Evolutionary conservation across 2,329 filamentous ascomycete genomes (phyloP).

Genomic region (Leptographium radiaticola): DNA sequence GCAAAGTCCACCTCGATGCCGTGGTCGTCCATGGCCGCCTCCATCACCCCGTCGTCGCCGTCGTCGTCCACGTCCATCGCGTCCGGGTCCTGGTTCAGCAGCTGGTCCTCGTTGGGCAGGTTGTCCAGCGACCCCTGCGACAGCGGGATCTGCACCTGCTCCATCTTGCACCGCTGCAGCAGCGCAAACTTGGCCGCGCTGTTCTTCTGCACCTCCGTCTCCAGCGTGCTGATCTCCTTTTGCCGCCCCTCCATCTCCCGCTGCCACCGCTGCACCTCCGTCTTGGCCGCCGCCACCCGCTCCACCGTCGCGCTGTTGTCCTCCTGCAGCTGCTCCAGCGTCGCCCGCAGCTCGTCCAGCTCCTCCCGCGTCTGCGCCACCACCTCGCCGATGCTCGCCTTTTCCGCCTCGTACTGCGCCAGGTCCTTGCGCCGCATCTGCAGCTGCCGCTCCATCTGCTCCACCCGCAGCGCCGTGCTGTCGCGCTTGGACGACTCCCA

Average conservation of each 20-base stretch:
- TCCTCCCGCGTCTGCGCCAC: conserved; percentile 63
- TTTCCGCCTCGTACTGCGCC: conserved; percentile 56
- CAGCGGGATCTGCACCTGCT: conserved; percentile 81
- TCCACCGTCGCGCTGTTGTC: conserved; percentile 58
- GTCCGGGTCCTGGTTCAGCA: conserved; percentile 66
- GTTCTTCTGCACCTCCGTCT: conserved; percentile 76
- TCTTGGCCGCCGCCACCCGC: conserved; percentile 63
- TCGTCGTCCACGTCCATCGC: conserved; percentile 89
- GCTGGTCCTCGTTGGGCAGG: conserved; percentile 73
- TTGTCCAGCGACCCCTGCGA: conserved; percentile 64
- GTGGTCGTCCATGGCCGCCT: conserved; percentile 67
- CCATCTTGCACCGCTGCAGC: conserved; percentile 79
- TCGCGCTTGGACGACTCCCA: conserved; percentile 41
- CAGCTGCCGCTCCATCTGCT: conserved; percentile 51
- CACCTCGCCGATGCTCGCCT: conserved; percentile 58
- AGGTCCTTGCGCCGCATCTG: conserved; percentile 57
- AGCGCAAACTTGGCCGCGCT: conserved; percentile 73
- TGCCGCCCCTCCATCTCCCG: conserved; percentile 65
- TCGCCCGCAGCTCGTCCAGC: conserved; percentile 61
- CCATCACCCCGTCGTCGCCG: conserved; percentile 36
- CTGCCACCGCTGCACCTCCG: conserved; percentile 69
- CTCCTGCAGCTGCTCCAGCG: conserved; percentile 54
- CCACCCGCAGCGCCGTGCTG: conserved; percentile 55
- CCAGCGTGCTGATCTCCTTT: conserved; percentile 65
- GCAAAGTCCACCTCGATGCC: conserved; percentile 85